Evolutionary conservation across 2,329 filamentous ascomycete genomes (phyloP), one percentile per base, ranked within the genome.

Genomic region (Aspergillus proliferans): DNA sequence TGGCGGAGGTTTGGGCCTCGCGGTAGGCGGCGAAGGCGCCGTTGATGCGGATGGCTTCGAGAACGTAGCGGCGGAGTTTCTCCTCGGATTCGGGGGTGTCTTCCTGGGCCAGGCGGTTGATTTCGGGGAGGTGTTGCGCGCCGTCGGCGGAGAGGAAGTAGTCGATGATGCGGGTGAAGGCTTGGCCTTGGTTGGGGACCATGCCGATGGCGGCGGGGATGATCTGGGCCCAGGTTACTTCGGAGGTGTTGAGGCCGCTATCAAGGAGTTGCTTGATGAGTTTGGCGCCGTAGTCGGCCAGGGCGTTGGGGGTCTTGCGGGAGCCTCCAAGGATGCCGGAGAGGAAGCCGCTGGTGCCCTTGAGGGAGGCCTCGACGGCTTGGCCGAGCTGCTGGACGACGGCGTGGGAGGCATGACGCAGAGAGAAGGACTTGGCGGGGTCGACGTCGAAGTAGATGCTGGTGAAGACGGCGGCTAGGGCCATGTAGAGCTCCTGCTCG

Each of bases 151-250:
- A 78, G 4, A 90, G 76, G 62, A 86, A 90, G 69, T 81, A 89
- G 62, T 90, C 86, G 15, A 89, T 73, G 2, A 85, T 76, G 70
- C 87, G 84, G 1, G 84, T 81, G 62, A 90, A 88, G 76, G 86
- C 74, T 60, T 87, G 81, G 1, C 80, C 83, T 63, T 90, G 85
- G 58, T 82, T 87, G 1, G 87, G 83, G 6, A 87, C 82, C 65
- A 86, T 79, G 1, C 83, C 80, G 3, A 77, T 78, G 0, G 83
- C 81, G 0, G 83, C 83, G 0, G 87, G 86, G 44, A 90, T 60
- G 36, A 90, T 77, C 61, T 88, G 83, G 21, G 78, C 78, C 80
- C 83, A 88, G 0, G 85, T 82, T 52, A 90, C 82, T 45, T 90
- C 84, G 21, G 82, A 76, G 2, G 76, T 71, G 46, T 74, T 80